Evolutionary conservation across 2,329 filamentous ascomycete genomes (phyloP), one percentile per base, ranked within the genome.

Genomic region (Lasiodiplodia hormozganensis): DNA sequence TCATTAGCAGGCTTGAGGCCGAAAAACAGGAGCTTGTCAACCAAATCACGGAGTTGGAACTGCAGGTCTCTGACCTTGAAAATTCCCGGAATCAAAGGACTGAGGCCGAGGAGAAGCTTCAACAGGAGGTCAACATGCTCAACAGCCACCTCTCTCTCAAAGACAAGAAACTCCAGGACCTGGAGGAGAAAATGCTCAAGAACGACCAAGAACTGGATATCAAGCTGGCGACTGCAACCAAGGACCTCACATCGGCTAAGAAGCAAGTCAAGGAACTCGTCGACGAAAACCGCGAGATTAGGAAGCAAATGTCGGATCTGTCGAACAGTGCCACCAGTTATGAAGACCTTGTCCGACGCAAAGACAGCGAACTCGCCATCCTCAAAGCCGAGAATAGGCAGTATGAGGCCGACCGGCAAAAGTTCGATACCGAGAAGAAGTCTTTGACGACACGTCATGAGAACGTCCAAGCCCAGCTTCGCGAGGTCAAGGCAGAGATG

Each of bases 261-360:
- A 86, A 88, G 69, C 90, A 93, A 72, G 89, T 97, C 74, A 89
- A 90, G 65, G 90, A 93, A 23, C 86, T 97, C 1, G 79, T 89
- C 2, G 89, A 90, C 5, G 95, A 99, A 76, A 96, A 97, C 73
- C 87, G 89, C 14, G 89, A 92, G 54, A 88, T 97, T 57, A 91
- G 96, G 66, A 88, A 94, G 73, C 94, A 97, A 74, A 89, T 99
- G 65, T 87, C 92, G 0, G 90, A 97, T 72, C 84, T 99, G 21
- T 96, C 96, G 0, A 90, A 93, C 60, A 97, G 95, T 0, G 97
- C 95, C 0, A 96, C 94, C 0, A 93, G 94, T 76, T 98, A 97
- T 72, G 96, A 99, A 79, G 95, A 98, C 74, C 87, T 98, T 53
- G 91, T 99, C 28, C 88, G 94, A 28, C 90, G 92, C 69, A 99